Conservation (phyloP, 306 rosid genomes). For the Leucaena leucocephala region DNA sequence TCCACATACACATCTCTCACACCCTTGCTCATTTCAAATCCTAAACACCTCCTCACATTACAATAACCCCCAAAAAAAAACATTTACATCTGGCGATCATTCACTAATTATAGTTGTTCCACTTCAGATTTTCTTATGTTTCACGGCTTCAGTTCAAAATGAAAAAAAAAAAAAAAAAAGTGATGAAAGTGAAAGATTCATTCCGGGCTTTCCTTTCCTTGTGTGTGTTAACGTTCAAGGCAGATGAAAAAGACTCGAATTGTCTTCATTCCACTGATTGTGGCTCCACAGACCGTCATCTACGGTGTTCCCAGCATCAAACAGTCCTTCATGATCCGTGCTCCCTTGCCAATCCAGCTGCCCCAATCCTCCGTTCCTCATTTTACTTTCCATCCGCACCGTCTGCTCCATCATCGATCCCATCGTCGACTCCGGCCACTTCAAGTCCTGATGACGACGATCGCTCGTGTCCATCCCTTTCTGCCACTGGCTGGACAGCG, state of each 20-base stretch:
- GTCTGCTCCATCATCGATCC: constrained; percentile 47
- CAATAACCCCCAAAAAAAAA: background rate
- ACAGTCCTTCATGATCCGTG: constrained; percentile 76
- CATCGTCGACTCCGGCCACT: constrained; percentile 41
- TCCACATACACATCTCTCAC: constrained; percentile 43
- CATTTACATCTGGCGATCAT: constrained; percentile 36
- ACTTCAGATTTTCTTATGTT: background rate
- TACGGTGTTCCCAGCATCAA: constrained; percentile 75
- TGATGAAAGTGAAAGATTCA: constrained; percentile 37
- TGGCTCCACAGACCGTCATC: constrained; percentile 88
- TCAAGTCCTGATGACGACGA: constrained; percentile 37
- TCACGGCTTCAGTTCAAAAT: constrained; percentile 14
- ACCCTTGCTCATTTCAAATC: constrained; percentile 31
- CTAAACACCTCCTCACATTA: constrained; percentile 40
- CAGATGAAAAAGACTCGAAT: constrained; percentile 63
- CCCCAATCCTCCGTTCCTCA: no score
- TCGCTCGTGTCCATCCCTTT: background rate
- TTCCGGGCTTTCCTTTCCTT: background rate
- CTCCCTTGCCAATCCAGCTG: constrained; percentile 65
- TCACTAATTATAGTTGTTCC: background rate
- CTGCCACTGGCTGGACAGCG: constrained; percentile 30
- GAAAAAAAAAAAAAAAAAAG: background rate
- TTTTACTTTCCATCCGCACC: constrained; percentile 46
- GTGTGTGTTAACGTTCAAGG: constrained; percentile 44
- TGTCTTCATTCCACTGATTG: constrained; percentile 80